Evolutionary conservation across 1,284 basidiomycete species (phyloP), one percentile per base, ranked within the genome.

Genomic region (Dichomitus squalens): DNA sequence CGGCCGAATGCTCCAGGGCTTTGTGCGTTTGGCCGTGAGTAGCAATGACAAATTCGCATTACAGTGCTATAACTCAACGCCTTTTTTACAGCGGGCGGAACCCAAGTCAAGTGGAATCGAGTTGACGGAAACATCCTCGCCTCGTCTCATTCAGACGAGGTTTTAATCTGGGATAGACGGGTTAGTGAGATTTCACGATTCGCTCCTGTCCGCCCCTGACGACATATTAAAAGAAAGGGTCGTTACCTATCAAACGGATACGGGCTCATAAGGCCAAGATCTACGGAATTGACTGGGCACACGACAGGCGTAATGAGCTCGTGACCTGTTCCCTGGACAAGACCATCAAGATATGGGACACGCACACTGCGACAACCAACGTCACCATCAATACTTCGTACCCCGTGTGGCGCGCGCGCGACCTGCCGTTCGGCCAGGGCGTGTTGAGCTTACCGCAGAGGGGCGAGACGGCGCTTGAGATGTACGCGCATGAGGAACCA

Each of bases 101-200:
- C 95, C 0, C 95, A 98, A 73, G 93, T 97, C 57, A 97, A 97
- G 73, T 98, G 94, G 93, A 97, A 96, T 68, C 81, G 92, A 12
- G 85, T 89, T 66, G 88, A 96, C 65, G 82, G 87, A 6, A 87
- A 96, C 63, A 76, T 96, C 5, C 78, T 98, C 1, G 95, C 95
- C 0, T 95, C 93, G 2, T 88, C 93, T 1, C 95, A 97, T 68
- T 82, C 85, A 53, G 89, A 91, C 61, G 82, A 90, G 63, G 90
- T 96, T 1, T 74, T 93, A 41, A 86, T 95, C 31, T 95, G 93
- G 93, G 93, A 96, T 68, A 83, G 90, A 58, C 81, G 93, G 59
- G 92, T 93, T 63, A 52, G 79, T 68, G 41, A 34, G n/a, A 7
- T n/a, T 50, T 46, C 55, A 23, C 4, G 2, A 4, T 14, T 11